Evolutionary conservation across 2,329 filamentous ascomycete species (phyloP).

Genomic region (Diaporthe eres): DNA sequence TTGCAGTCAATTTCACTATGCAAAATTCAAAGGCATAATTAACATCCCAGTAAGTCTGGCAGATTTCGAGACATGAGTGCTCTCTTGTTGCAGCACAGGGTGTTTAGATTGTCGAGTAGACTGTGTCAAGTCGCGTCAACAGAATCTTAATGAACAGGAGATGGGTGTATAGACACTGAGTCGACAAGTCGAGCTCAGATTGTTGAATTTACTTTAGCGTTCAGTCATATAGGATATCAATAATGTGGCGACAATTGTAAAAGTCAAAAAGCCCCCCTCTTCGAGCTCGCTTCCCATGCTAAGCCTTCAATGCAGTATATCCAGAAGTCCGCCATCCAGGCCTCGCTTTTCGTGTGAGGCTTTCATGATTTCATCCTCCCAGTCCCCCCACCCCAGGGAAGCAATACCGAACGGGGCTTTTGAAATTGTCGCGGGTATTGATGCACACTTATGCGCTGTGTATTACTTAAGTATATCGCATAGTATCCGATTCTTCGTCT

Average conservation of each 20-base stretch:
- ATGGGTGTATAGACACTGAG: neutral
- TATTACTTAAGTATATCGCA: neutral
- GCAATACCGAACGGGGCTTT: slow-evolving; percentile 3
- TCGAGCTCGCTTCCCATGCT: neutral
- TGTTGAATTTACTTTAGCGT: neutral
- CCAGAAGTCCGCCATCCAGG: neutral
- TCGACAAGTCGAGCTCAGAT: neutral
- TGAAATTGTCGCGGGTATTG: slow-evolving; percentile 9
- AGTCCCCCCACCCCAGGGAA: neutral
- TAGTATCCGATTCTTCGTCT: neutral
- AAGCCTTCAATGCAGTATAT: neutral
- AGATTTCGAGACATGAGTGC: neutral
- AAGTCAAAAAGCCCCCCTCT: neutral
- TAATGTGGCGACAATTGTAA: neutral
- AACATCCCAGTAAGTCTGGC: no score
- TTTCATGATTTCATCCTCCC: neutral
- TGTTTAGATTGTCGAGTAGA: neutral
- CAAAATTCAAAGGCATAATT: no score
- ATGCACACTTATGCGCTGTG: neutral
- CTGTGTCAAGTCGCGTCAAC: neutral
- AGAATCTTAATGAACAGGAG: no score
- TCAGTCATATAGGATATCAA: slow-evolving; percentile 31
- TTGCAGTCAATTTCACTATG: no score
- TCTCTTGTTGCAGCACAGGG: neutral
- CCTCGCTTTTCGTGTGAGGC: neutral